These are phyloP conservation scores for Haplosporangium sp. DNA, from an alignment of 371 early-diverging fungal genomes.

Conservation along the genomic window DNA sequence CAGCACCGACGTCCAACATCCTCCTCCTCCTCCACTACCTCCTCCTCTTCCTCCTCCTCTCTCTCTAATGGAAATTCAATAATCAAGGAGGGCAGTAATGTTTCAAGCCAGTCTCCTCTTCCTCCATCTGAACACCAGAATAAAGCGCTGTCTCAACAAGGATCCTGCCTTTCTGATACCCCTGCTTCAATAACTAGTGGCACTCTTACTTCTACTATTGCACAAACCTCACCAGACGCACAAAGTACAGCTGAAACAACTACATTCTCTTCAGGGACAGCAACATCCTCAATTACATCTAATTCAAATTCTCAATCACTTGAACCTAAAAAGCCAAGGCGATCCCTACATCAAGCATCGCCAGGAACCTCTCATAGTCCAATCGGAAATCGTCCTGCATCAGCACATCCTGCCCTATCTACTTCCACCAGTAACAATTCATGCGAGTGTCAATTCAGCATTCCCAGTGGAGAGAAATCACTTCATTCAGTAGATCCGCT, in stretches of 20 bases:
- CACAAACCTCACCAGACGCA: slow-evolving; percentile 6
- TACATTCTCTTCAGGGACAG: neutral
- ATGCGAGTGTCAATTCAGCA: slow-evolving; percentile 51
- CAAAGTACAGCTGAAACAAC: slow-evolving; percentile 1
- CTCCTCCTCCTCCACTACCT: slow-evolving; percentile 7
- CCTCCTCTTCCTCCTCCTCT: slow-evolving; percentile 9
- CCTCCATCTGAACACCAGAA: slow-evolving; percentile 3
- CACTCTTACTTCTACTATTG: slow-evolving; percentile 10
- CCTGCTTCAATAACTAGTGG: slow-evolving; percentile 1
- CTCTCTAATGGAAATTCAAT: slow-evolving; percentile 3
- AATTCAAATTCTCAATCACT: neutral
- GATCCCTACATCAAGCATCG: slow-evolving; percentile 33
- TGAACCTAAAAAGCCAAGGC: slow-evolving; percentile 37
- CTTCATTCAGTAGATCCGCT: slow-evolving; percentile 47
- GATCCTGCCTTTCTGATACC: neutral
- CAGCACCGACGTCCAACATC: slow-evolving; percentile 49
- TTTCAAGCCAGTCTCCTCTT: neutral
- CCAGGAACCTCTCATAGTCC: slow-evolving; percentile 15
- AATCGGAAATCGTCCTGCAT: slow-evolving; percentile 10
- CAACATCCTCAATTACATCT: neutral
- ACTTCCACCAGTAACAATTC: slow-evolving; percentile 20
- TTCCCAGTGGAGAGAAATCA: slow-evolving; percentile 48
- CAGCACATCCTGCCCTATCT: slow-evolving; percentile 19
- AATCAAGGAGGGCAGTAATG: neutral
- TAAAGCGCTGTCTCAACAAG: slow-evolving; percentile 9